These are phyloP conservation scores for Ogataea haglerorum DNA, from an alignment of 805 yeast genomes.

Conservation along the genomic window DNA sequence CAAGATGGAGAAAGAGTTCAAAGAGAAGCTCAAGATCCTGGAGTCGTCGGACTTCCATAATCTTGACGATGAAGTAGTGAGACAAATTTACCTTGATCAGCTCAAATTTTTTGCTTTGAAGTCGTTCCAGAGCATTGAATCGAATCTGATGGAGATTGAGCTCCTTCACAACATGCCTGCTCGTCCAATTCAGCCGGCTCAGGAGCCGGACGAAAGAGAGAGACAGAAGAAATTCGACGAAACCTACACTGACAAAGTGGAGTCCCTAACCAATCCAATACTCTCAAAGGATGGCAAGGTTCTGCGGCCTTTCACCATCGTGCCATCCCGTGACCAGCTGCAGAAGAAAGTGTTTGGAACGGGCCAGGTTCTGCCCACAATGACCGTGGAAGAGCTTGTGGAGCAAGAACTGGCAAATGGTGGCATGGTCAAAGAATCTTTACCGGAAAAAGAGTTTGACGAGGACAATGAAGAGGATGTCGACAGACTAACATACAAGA, in stretches of 20 bases:
- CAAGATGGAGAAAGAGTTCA: slow-evolving; percentile 56
- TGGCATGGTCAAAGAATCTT: slow-evolving; percentile 57
- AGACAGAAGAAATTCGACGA: slow-evolving; percentile 28
- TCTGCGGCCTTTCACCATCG: slow-evolving; percentile 77
- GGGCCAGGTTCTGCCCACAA: slow-evolving; percentile 89
- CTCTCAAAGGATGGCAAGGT: slow-evolving; percentile 74
- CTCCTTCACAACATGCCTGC: slow-evolving; percentile 50
- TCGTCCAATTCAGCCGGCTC: slow-evolving; percentile 10
- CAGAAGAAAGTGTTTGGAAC: slow-evolving; percentile 75
- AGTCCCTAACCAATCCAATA: slow-evolving; percentile 46
- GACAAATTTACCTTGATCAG: slow-evolving; percentile 55
- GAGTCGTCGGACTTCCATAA: slow-evolving; percentile 33
- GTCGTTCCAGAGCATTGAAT: slow-evolving; percentile 55
- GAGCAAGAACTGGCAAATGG: slow-evolving; percentile 85
- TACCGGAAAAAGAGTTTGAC: slow-evolving; percentile 44
- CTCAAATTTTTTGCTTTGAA: slow-evolving; percentile 49
- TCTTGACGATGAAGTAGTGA: slow-evolving; percentile 61
- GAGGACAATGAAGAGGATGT: slow-evolving; percentile 60
- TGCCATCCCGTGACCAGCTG: slow-evolving; percentile 54
- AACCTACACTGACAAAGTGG: slow-evolving; percentile 65
- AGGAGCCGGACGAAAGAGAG: slow-evolving; percentile 13
- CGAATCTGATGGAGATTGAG: slow-evolving; percentile 60
- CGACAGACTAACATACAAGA: slow-evolving; percentile 68
- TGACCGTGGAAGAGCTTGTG: slow-evolving; percentile 88
- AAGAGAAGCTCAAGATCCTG: slow-evolving; percentile 40